Base-by-base conservation (phyloP, 2,329 filamentous ascomycete species). In the Phialemoniopsis sp. region DNA sequence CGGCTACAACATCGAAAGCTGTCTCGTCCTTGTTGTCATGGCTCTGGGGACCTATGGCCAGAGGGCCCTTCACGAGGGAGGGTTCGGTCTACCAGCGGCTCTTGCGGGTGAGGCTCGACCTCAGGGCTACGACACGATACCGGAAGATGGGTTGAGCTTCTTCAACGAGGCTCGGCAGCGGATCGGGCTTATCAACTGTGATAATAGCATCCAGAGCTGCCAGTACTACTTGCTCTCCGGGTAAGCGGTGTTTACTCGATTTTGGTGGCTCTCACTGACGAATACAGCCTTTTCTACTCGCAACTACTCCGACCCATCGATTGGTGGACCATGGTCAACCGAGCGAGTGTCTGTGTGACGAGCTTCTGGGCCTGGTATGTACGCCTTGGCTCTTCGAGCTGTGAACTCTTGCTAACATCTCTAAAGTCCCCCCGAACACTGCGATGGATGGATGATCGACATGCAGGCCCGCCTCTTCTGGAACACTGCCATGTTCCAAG, bases 401-500 rank as follows among this genome's bases (percentile, higher is more conserved):
- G 6, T n/a, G 4, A 16, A 8, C 7, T 26, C n/a, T 19, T 5
- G 32, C 33, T 35, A 21, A 29, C 30, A 26, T 6, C 6, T 5
- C 44, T 58, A 26, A 35, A 48, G 36, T 43, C 60, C 61, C 38
- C 55, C 61, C 34, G 58, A 59, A 19, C 64, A 68, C 59, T 72
- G 60, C 38, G 65, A 76, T 40, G 56, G 67, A 21, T 77, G 72
- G 72, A 68, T 72, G 43, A 67, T 68, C 5, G 73, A 77, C 50
- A 76, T 77, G 71, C 67, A 76, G 42, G 72, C 71, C 3, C 60
- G 72, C 14, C 60, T 76, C 2, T 77, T 73, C 45, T 77, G 73
- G 73, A 74, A 69, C 41, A 71, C 69, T 13, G 57, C 75, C 33
- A 73, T 76, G 70, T 72, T 73, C 46, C 72, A 77, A 47, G 73